Percentiles rank a stretch among this genome's conserved stretches.
These are phyloP conservation scores for Aplosporella prunicola DNA, from an alignment of 2,329 filamentous ascomycete genomes.

Conservation along the genomic window DNA sequence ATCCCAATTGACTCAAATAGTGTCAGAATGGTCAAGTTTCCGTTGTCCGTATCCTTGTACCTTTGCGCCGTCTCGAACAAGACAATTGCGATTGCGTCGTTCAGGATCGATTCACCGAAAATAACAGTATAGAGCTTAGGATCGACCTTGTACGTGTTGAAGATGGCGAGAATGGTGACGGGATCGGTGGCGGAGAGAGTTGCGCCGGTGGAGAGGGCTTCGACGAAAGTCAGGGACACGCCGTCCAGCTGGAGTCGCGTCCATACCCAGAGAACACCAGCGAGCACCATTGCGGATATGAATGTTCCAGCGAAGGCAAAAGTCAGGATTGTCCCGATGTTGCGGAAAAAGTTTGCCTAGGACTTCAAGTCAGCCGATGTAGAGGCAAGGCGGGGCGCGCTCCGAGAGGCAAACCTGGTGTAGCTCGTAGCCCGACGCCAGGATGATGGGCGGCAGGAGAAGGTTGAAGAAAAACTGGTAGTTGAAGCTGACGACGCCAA, in stretches of 20 bases:
- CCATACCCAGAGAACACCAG: constrained; percentile 79
- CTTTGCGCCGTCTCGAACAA: constrained; percentile 96
- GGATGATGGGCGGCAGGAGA: constrained; percentile 93
- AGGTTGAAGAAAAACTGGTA: constrained; percentile 99
- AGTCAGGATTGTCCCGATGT: constrained; percentile 92
- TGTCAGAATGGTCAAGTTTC: constrained; percentile 62
- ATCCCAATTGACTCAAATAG: constrained; percentile 87
- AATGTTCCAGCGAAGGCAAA: constrained; percentile 98
- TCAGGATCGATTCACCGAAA: constrained; percentile 95
- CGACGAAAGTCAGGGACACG: constrained; percentile 79
- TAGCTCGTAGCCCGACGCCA: constrained; percentile 92
- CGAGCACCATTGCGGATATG: constrained; percentile 91
- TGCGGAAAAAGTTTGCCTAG: constrained; percentile 91
- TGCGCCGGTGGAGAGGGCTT: constrained; percentile 92
- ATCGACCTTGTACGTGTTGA: constrained; percentile 98
- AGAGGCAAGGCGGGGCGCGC: neutral
- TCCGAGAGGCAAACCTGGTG: constrained; percentile 54
- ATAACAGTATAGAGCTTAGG: constrained; percentile 98
- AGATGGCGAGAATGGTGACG: constrained; percentile 95
- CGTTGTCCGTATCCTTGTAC: constrained; percentile 65
- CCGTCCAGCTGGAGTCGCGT: constrained; percentile 78
- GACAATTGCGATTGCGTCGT: constrained; percentile 97
- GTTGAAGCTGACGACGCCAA: constrained; percentile 89
- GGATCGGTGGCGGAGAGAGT: constrained; percentile 95
- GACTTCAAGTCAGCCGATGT: no score